Evolutionary conservation across 2,329 filamentous ascomycete genomes (phyloP).

Genomic region (Akanthomyces muscarius): DNA sequence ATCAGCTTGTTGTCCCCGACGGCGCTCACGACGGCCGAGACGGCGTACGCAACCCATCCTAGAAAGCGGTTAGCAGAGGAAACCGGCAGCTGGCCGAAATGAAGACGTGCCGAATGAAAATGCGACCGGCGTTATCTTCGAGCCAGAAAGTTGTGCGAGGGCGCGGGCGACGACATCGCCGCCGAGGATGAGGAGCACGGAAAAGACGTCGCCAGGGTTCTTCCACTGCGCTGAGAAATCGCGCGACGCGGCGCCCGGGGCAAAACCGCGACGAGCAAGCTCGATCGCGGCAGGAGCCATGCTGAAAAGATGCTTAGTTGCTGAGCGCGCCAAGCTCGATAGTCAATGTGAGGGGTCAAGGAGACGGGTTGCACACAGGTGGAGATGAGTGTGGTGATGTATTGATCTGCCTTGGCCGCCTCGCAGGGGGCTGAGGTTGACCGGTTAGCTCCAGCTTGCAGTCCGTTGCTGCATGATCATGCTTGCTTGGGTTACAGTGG

Average conservation of each 20-base stretch:
- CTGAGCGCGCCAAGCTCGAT: no score
- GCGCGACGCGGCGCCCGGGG: background rate
- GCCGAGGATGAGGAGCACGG: constrained; percentile 33
- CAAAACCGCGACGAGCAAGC: background rate
- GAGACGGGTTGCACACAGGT: no score
- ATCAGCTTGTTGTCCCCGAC: constrained; percentile 29
- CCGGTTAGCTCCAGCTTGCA: no score
- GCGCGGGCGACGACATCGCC: constrained; percentile 32
- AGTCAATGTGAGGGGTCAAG: no score
- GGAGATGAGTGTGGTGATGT: no score
- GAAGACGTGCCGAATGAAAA: constrained; percentile 17
- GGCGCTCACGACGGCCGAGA: constrained; percentile 22
- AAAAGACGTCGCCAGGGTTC: constrained; percentile 24
- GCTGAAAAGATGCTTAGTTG: background rate
- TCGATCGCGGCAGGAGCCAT: background rate
- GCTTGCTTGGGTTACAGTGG: no score
- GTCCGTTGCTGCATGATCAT: no score
- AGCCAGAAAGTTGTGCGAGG: constrained; percentile 29
- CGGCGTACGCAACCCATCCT: constrained; percentile 28
- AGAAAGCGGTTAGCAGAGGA: background rate
- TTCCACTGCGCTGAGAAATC: constrained; percentile 14
- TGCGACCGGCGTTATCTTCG: constrained; percentile 26
- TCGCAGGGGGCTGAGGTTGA: no score
- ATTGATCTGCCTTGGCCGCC: no score
- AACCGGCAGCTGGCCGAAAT: background rate